A percentile compares a stretch with the other conserved stretches of the same genome.
phyloP scores from a whole-genome alignment of 108 stramenopile species.

The Cyclotella sp. region DNA sequence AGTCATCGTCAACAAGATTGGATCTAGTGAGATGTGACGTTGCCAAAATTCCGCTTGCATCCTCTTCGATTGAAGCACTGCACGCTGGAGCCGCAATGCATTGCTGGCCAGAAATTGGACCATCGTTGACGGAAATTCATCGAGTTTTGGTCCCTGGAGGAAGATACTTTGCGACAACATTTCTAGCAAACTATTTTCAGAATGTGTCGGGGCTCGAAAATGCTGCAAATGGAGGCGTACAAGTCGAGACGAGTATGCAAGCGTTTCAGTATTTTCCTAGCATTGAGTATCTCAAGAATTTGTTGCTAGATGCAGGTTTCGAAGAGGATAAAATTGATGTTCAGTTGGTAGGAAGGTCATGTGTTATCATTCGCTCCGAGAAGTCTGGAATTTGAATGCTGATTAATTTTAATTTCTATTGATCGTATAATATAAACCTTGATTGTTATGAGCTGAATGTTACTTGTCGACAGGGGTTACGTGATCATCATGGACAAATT shows the following conservation, averaged over 20 bases:
- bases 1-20: conserved; percentile 53
- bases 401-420: background rate
- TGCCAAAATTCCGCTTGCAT: conserved; percentile 84
- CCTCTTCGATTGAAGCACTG: conserved; percentile 72
- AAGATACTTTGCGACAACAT: conserved; percentile 94
- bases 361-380: conserved; percentile 83
- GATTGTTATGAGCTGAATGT: too few species aligned
- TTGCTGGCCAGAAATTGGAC: conserved; percentile 93
- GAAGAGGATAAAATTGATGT: conserved; percentile 71
- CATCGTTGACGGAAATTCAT: conserved; percentile 80
- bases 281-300: conserved; percentile 56
- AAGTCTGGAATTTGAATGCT: conserved; percentile 46
- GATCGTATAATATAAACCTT: too few species aligned
- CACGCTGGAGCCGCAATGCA: conserved; percentile 98
- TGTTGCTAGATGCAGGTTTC: conserved; percentile 78
- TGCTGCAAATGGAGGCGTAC: conserved; percentile 32
- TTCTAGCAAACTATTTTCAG: conserved; percentile 81
- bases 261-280: conserved; percentile 90
- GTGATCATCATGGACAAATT: too few species aligned
- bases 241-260: conserved; percentile 55
- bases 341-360: conserved; percentile 71
- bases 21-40: conserved; percentile 93
- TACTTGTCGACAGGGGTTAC: too few species aligned
- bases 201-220: conserved; percentile 46
- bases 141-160: conserved; percentile 94